These are phyloP conservation scores for Aspergillus flavus DNA, from an alignment of 2,329 filamentous ascomycete genomes.

Conservation along the genomic window DNA sequence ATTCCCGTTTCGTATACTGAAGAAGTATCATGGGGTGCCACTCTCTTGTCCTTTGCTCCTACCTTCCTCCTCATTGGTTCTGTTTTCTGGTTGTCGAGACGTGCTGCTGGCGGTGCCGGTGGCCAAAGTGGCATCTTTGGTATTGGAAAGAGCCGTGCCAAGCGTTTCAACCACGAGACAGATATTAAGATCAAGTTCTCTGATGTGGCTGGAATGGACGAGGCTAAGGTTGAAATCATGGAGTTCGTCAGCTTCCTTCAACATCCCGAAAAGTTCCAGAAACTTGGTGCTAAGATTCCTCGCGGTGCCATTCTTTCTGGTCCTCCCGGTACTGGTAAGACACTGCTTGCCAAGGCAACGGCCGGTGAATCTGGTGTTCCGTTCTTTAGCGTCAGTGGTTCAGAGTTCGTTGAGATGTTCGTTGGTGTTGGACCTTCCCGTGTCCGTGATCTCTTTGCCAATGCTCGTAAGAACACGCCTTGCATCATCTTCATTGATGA, in stretches of 20 bases:
- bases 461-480: conserved; percentile 90
- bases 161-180: conserved; percentile 96
- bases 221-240: conserved; percentile 98
- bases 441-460: conserved; percentile 92
- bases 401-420: conserved; percentile 99
- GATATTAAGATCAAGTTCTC: conserved; percentile 96
- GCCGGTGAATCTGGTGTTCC: conserved; percentile 95
- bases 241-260: conserved; percentile 98
- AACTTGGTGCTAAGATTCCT: conserved; percentile 94
- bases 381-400: conserved; percentile 98
- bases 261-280: conserved; percentile 88
- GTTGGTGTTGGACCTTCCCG: conserved; percentile 96
- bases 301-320: conserved; percentile 94
- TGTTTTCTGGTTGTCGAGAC: conserved; percentile 76
- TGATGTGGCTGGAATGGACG: conserved; percentile 96
- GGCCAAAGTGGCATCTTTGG: conserved; percentile 82
- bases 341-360: conserved; percentile 92
- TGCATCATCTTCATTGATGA: conserved; percentile 99
- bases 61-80: conserved; percentile 83
- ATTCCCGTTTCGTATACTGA: conserved; percentile 88
- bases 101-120: conserved; percentile 69
- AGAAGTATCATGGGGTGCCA: conserved; percentile 72
- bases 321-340: conserved; percentile 98
- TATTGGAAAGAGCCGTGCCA: conserved; percentile 93
- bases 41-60: conserved; percentile 79